Evolutionary conservation across 2,329 filamentous ascomycete genomes (phyloP).

Genomic region (Talaromyces sp.): DNA sequence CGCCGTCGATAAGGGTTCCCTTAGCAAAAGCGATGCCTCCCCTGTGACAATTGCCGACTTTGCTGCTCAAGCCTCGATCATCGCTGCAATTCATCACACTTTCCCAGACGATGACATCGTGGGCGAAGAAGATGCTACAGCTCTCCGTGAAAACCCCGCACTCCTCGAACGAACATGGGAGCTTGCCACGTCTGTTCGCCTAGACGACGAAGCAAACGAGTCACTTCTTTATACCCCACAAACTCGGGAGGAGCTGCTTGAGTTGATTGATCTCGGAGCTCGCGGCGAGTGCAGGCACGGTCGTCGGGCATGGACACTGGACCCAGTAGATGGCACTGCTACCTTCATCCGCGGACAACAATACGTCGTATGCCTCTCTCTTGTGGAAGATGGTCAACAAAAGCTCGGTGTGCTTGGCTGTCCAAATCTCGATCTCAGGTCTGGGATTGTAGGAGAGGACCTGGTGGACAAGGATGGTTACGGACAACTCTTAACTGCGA

Average conservation of each 20-base stretch:
- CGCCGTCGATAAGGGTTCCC: slow-evolving; percentile 52
- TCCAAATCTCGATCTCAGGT: slow-evolving; percentile 58
- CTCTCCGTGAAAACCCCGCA: slow-evolving; percentile 52
- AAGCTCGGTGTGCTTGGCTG: slow-evolving; percentile 63
- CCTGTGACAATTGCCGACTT: slow-evolving; percentile 68
- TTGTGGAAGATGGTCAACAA: slow-evolving; percentile 61
- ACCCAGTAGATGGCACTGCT: slow-evolving; percentile 67
- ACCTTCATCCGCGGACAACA: slow-evolving; percentile 64
- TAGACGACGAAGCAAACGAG: slow-evolving; percentile 38
- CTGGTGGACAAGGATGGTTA: slow-evolving; percentile 47
- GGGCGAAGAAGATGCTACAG: slow-evolving; percentile 62
- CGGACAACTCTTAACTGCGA: slow-evolving; percentile 55
- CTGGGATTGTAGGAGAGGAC: slow-evolving; percentile 40
- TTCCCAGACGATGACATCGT: slow-evolving; percentile 63
- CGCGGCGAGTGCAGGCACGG: slow-evolving; percentile 42
- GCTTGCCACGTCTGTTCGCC: slow-evolving; percentile 48
- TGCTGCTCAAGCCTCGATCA: slow-evolving; percentile 64
- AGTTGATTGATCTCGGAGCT: slow-evolving; percentile 63
- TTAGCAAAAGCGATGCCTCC: slow-evolving; percentile 61
- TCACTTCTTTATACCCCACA: slow-evolving; percentile 43
- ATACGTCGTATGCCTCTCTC: slow-evolving; percentile 63
- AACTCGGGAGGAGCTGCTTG: slow-evolving; percentile 59
- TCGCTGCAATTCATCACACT: slow-evolving; percentile 55
- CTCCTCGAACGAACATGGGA: slow-evolving; percentile 60
- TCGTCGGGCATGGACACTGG: slow-evolving; percentile 62